A percentile compares a stretch with the other conserved stretches of the same genome.
Conservation (phyloP, 768 basidiomycete genomes). For the Lentinula detonsa region DNA sequence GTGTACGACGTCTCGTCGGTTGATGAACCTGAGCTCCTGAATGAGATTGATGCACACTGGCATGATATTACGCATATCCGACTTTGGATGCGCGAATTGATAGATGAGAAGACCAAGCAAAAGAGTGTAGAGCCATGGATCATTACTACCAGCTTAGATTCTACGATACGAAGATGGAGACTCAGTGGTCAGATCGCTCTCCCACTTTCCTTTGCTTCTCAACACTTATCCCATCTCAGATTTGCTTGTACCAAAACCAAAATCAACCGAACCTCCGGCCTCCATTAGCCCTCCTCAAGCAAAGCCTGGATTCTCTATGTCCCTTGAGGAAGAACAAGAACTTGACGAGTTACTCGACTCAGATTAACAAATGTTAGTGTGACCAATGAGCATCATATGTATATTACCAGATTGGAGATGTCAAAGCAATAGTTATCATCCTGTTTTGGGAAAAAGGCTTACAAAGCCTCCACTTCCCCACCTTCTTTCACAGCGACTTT, state of each 20-base stretch:
- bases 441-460: neutral
- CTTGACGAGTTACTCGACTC: conserved; percentile 69
- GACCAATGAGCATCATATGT: neutral
- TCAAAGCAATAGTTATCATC: neutral
- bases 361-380: neutral
- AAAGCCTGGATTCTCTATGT: conserved; percentile 40
- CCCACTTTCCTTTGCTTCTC: neutral
- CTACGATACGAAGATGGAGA: conserved; percentile 83
- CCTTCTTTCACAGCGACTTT: conserved; percentile 12
- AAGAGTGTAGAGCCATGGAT: conserved; percentile 73
- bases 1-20: conserved; percentile 71
- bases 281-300: conserved; percentile 10
- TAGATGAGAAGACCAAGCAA: conserved; percentile 28
- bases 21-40: conserved; percentile 64
- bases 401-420: neutral
- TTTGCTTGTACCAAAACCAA: conserved; percentile 28
- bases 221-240: conserved; percentile 21
- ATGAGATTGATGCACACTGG: conserved; percentile 81
- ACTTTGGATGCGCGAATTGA: conserved; percentile 57
- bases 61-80: conserved; percentile 78
- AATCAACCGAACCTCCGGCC: conserved; percentile 8
- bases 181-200: conserved; percentile 43
- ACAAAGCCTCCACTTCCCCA: neutral
- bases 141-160: conserved; percentile 78
- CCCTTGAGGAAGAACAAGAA: conserved; percentile 88